These are phyloP conservation scores for Fusarium citri DNA, from an alignment of 2,329 filamentous ascomycete genomes.

Conservation along the genomic window DNA sequence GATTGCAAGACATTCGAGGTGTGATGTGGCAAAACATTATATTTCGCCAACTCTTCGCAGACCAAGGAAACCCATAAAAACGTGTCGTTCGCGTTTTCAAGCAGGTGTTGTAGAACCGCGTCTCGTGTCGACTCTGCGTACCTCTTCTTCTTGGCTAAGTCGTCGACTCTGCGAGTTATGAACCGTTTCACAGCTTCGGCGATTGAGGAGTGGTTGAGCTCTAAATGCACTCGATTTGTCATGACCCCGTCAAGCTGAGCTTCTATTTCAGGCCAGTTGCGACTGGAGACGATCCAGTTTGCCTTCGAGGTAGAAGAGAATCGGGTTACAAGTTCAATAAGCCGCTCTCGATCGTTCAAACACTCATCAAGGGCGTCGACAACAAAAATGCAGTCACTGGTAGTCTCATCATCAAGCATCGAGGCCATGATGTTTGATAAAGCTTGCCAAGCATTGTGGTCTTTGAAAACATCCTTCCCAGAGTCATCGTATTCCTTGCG, in stretches of 20 bases:
- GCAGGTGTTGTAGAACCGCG: fast-evolving
- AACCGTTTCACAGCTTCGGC: neutral
- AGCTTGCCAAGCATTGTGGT: neutral
- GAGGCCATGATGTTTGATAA: neutral
- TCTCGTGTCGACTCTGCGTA: fast-evolving
- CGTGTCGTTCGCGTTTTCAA: fast-evolving
- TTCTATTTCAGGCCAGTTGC: fast-evolving
- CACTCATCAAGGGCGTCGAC: neutral
- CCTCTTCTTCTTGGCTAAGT: fast-evolving
- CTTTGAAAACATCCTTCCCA: neutral
- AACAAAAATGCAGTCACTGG: neutral
- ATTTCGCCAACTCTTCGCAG: neutral
- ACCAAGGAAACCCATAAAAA: neutral
- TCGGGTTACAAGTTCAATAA: neutral
- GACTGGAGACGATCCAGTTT: neutral
- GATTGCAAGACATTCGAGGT: neutral
- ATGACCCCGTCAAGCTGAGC: fast-evolving
- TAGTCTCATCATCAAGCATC: neutral
- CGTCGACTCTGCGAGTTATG: fast-evolving
- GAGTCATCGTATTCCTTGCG: neutral
- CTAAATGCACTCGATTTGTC: fast-evolving
- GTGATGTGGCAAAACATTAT: neutral
- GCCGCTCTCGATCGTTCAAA: neutral
- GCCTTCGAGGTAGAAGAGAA: neutral
- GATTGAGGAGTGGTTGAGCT: neutral